Conservation (phyloP, 805 yeast genomes). For the Candida incommunis region DNA sequence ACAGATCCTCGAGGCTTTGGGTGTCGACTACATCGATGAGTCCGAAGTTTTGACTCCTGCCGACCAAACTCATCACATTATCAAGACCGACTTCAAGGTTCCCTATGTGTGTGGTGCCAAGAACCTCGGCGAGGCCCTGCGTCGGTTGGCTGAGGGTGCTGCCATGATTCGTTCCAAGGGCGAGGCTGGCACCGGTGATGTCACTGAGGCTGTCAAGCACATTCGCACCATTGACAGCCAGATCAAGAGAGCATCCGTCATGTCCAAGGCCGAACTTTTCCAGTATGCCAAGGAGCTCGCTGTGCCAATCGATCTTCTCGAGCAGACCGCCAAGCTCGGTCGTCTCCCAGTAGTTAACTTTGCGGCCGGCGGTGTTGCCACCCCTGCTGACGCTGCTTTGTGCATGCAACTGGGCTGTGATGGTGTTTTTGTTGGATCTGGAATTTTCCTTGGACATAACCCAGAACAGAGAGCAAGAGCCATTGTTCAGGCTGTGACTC, state of each 20-base stretch:
- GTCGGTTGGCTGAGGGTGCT: slow-evolving; percentile 71
- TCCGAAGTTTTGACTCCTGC: slow-evolving; percentile 78
- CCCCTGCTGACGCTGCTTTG: slow-evolving; percentile 78
- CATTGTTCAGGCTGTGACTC: slow-evolving; percentile 68
- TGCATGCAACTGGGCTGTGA: slow-evolving; percentile 74
- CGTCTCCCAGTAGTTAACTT: slow-evolving; percentile 71
- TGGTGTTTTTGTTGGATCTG: slow-evolving; percentile 67
- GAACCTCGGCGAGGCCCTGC: slow-evolving; percentile 67
- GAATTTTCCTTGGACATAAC: slow-evolving; percentile 60
- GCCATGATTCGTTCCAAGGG: slow-evolving; percentile 83
- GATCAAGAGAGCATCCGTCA: slow-evolving; percentile 31
- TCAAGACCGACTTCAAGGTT: slow-evolving; percentile 43
- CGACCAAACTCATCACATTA: slow-evolving; percentile 51
- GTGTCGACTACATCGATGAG: slow-evolving; percentile 71
- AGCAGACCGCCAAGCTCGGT: slow-evolving; percentile 34
- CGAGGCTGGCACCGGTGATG: slow-evolving; percentile 83
- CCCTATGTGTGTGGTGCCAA: slow-evolving; percentile 81
- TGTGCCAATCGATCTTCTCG: slow-evolving; percentile 43
- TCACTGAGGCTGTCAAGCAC: slow-evolving; percentile 69
- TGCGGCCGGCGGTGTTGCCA: slow-evolving; percentile 82
- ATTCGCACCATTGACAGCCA: slow-evolving; percentile 45
- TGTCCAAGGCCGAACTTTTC: slow-evolving; percentile 32
- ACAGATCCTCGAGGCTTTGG: slow-evolving; percentile 56
- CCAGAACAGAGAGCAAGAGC: slow-evolving; percentile 64
- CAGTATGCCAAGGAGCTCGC: slow-evolving; percentile 41